Conservation (phyloP, 2,329 filamentous ascomycete genomes). For the Westerdykella sp. region DNA sequence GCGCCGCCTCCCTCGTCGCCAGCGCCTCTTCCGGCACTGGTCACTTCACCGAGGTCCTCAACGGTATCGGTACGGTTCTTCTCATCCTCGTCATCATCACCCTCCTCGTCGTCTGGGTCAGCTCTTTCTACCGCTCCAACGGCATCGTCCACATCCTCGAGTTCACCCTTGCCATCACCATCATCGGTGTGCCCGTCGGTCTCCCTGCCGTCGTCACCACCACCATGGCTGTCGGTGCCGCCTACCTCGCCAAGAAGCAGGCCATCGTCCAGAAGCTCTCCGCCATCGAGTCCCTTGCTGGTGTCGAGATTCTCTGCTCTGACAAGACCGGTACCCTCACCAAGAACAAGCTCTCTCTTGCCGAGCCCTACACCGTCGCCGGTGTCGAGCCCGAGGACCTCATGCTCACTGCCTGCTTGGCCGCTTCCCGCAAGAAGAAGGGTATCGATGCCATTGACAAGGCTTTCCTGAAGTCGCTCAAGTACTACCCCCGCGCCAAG, state of each 20-base stretch:
- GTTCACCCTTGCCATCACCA: slow-evolving; percentile 83
- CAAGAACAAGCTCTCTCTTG: slow-evolving; percentile 86
- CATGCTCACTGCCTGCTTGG: slow-evolving; percentile 86
- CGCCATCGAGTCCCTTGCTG: slow-evolving; percentile 84
- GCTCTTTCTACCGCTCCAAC: slow-evolving; percentile 83
- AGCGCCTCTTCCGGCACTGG: slow-evolving; percentile 66
- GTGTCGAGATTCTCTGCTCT: slow-evolving; percentile 89
- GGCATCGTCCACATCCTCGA: slow-evolving; percentile 70
- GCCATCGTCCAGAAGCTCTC: slow-evolving; percentile 90
- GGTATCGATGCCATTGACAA: slow-evolving; percentile 93
- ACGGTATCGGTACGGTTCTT: slow-evolving; percentile 76
- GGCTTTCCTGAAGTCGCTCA: slow-evolving; percentile 82
- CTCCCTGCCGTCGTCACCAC: slow-evolving; percentile 89
- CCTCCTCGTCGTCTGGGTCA: slow-evolving; percentile 76
- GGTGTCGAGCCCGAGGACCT: slow-evolving; percentile 82
- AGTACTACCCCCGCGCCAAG: slow-evolving; percentile 78
- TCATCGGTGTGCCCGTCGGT: slow-evolving; percentile 88
- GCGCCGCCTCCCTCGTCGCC: slow-evolving; percentile 78
- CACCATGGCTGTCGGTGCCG: slow-evolving; percentile 89
- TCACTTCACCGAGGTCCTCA: slow-evolving; percentile 87
- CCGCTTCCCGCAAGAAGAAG: slow-evolving; percentile 90
- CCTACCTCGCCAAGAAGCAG: slow-evolving; percentile 86
- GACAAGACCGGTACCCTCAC: slow-evolving; percentile 92
- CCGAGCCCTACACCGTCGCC: slow-evolving; percentile 75
- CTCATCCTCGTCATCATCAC: slow-evolving; percentile 75